Evolutionary conservation across 169 alveolate species (phyloP).

Genomic region (Miamiensis avidus): DNA sequence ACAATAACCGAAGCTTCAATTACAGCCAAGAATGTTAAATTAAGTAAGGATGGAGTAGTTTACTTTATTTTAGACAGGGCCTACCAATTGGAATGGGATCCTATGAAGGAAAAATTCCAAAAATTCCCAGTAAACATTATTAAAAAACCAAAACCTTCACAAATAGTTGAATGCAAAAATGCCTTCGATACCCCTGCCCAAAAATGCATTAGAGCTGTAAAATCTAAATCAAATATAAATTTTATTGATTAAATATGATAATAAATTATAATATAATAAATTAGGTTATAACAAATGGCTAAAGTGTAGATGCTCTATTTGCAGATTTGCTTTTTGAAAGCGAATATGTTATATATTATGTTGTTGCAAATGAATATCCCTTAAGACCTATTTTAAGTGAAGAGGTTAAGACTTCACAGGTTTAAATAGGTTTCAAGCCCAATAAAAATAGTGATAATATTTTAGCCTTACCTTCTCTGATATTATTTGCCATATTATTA

Average conservation of each 20-base stretch:
- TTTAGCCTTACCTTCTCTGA: not conserved
- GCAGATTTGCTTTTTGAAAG: not conserved
- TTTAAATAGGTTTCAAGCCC: not conserved
- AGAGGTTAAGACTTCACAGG: not conserved
- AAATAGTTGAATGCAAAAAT: slow-evolving; percentile 11
- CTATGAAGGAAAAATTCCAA: not conserved
- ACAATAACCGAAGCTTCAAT: not conserved
- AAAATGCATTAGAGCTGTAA: slow-evolving; percentile 1
- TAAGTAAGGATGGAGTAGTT: slow-evolving; percentile 10
- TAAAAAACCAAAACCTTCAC: not conserved
- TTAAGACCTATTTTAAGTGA: not conserved
- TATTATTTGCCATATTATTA: too few relatives aligned
- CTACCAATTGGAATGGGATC: not conserved
- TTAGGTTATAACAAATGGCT: not conserved
- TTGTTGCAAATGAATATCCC: slow-evolving; percentile 22
- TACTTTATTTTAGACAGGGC: slow-evolving; percentile 22
- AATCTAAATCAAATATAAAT: too few relatives aligned
- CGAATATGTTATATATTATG: slow-evolving; percentile 4
- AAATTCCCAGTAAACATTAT: slow-evolving; percentile 3
- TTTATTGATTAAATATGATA: too few relatives aligned
- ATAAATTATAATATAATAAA: too few relatives aligned
- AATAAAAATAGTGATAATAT: not conserved
- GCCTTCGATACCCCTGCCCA: not conserved
- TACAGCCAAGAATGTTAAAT: not conserved
- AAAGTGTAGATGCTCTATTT: not conserved